Percentiles rank a stretch among this genome's conserved stretches.
These are phyloP conservation scores for Cicer bijugum DNA, from an alignment of 306 rosid genomes.

Conservation along the genomic window DNA sequence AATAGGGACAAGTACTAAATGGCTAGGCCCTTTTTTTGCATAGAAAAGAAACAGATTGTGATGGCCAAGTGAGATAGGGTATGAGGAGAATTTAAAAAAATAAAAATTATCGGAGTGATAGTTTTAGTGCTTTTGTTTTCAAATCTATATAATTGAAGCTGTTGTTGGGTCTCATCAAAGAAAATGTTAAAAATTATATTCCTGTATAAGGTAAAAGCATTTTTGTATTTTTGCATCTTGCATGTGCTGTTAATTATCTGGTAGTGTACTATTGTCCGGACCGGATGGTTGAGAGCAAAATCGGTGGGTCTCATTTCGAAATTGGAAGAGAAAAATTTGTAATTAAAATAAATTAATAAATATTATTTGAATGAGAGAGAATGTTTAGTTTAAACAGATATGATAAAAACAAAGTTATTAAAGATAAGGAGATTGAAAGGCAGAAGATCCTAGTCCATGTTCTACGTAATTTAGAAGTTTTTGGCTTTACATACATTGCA, in stretches of 20 bases:
- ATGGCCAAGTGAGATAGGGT: slow-evolving; percentile 25
- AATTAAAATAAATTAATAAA: no score
- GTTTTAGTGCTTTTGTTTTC: slow-evolving; percentile 30
- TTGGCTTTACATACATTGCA: slow-evolving; percentile 2
- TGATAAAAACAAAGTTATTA: no score
- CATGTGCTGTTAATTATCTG: slow-evolving; percentile 48
- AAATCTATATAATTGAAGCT: slow-evolving; percentile 13
- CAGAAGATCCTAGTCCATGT: not conserved
- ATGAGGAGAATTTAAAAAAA: not conserved
- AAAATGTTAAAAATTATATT: slow-evolving; percentile 30
- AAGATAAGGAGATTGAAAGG: no score
- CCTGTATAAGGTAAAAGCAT: not conserved
- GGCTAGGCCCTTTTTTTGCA: slow-evolving; percentile 62
- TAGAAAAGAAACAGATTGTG: slow-evolving; percentile 49
- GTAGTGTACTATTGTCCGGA: slow-evolving; percentile 27
- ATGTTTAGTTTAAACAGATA: no score
- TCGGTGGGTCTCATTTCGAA: slow-evolving; percentile 42
- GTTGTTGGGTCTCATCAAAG: slow-evolving; percentile 50
- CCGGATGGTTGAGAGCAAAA: slow-evolving; percentile 22
- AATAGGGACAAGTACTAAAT: slow-evolving; percentile 58
- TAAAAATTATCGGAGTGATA: slow-evolving; percentile 17
- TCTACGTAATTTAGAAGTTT: slow-evolving; percentile 35
- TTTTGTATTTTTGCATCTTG: slow-evolving; percentile 29
- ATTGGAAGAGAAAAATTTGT: no score
- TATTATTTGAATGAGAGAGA: no score